Conservation (phyloP, 306 rosid genomes). For the Canavalia ensiformis region DNA sequence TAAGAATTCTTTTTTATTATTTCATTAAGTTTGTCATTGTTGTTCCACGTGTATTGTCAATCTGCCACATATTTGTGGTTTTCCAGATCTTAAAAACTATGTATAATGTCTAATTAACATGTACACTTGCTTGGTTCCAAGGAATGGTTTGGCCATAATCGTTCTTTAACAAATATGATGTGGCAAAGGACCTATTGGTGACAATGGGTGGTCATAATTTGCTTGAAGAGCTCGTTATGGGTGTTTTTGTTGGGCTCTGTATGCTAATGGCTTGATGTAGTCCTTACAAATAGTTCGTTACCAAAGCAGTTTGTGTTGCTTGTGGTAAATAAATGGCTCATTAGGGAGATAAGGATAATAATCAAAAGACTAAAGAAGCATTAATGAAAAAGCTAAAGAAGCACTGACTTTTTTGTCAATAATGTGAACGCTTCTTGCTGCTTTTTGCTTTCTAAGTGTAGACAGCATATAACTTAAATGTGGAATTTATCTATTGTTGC, state of each 20-base stretch:
- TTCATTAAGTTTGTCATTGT: slow-evolving; percentile 1
- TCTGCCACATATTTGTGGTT: slow-evolving; percentile 24
- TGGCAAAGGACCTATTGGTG: not conserved
- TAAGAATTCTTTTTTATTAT: not conserved
- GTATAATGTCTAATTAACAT: slow-evolving; percentile 8
- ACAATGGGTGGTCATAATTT: not conserved
- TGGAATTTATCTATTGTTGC: not conserved
- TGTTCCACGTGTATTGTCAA: slow-evolving; percentile 6
- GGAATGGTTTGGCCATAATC: not conserved
- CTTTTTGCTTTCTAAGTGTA: not conserved
- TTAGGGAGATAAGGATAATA: not conserved
- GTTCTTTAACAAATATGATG: not conserved
- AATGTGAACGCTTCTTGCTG: not conserved
- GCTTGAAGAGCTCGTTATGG: not conserved
- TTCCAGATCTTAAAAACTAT: slow-evolving; percentile 16
- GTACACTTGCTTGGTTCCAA: not conserved
- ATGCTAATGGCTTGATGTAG: not conserved
- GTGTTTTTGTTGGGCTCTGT: not conserved
- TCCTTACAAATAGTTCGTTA: not conserved
- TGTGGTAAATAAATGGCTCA: not conserved
- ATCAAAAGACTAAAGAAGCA: not conserved
- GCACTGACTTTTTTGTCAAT: not conserved
- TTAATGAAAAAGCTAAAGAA: not conserved
- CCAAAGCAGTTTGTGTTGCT: not conserved
- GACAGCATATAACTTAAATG: not conserved